These are phyloP conservation scores for Aureobasidium lini DNA, from an alignment of 2,329 filamentous ascomycete species.

Conservation along the genomic window DNA sequence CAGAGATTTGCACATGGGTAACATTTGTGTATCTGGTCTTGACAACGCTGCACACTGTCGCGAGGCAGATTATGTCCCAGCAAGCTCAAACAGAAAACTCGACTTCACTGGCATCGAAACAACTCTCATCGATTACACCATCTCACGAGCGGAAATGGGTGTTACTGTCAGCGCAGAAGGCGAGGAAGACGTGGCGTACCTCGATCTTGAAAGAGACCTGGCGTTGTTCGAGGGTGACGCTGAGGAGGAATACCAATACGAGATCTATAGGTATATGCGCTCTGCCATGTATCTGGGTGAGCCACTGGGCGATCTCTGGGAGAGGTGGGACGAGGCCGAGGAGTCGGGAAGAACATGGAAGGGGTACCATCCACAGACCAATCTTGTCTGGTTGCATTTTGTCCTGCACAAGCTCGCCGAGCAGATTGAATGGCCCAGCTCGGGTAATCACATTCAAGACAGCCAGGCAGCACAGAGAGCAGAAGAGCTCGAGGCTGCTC, in stretches of 20 bases:
- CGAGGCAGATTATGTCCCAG: slow-evolving; percentile 19
- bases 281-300: slow-evolving; percentile 32
- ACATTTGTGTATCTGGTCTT: slow-evolving; percentile 47
- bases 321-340: slow-evolving; percentile 21
- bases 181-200: slow-evolving; percentile 33
- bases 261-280: slow-evolving; percentile 49
- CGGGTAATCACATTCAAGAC: slow-evolving; percentile 9
- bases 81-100: slow-evolving; percentile 30
- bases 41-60: slow-evolving; percentile 17
- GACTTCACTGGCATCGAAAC: slow-evolving; percentile 51
- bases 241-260: slow-evolving; percentile 46
- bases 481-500: slow-evolving; percentile 29
- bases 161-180: slow-evolving; percentile 13
- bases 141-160: slow-evolving; percentile 51
- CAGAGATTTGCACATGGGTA: slow-evolving; percentile 59
- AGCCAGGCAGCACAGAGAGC: slow-evolving; percentile 24
- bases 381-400: slow-evolving; percentile 57
- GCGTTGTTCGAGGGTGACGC: slow-evolving; percentile 41
- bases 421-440: slow-evolving; percentile 20
- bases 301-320: slow-evolving; percentile 33
- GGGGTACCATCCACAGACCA: slow-evolving; percentile 52
- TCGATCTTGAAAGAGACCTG: slow-evolving; percentile 38
- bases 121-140: slow-evolving; percentile 61
- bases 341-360: slow-evolving; percentile 36
- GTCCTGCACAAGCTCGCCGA: slow-evolving; percentile 49